Evolutionary conservation across 1,284 basidiomycete species (phyloP), one percentile per base, ranked within the genome.

Genomic region (Lignosus rhinocerotis): DNA sequence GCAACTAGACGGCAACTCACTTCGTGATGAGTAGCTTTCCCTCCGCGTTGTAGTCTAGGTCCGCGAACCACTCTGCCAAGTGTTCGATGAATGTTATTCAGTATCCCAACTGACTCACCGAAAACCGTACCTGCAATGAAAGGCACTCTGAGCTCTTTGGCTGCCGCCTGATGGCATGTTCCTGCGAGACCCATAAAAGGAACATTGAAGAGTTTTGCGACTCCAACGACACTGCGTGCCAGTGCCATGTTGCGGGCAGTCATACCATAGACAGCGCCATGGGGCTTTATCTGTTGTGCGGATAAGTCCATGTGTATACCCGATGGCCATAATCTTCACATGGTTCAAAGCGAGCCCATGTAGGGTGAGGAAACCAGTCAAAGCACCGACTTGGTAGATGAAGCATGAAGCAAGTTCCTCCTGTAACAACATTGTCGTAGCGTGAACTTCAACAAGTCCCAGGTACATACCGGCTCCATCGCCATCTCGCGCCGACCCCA

Each of bases 401-500:
- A 87, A 81, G 65, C 83, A 85, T 21, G 80, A 76, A 8, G 73
- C 74, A 33, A 87, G 77, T 61, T 86, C 83, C 6, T 83, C 81
- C 84, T 80, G 21, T 9, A 17, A 45, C 45, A 45, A 21, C n/a
- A 16, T n/a, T 12, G 43, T 0, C 17, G 19, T n/a, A 19, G 2
- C 41, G 3, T 32, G 6, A 25, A n/a, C 9, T 19, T 17, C 39
- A 46, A 8, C 19, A 17, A 25, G 11, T 7, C 12, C 9, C 45
- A 39, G 11, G 8, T 1, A 52, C 71, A 53, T 50, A 84, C 84
- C 0, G 83, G 80, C 54, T 82, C 78, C 51, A 87, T 79, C 0
- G 73, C 74, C 83, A 87, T 86, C 64, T 86, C 84, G 14, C 85
- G 76, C 9, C 85, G 71, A 0, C 86, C 85, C 62, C 87, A 87